phyloP scores from a whole-genome alignment of 371 early-diverging fungal species.

The Mucor lusitanicus region DNA sequence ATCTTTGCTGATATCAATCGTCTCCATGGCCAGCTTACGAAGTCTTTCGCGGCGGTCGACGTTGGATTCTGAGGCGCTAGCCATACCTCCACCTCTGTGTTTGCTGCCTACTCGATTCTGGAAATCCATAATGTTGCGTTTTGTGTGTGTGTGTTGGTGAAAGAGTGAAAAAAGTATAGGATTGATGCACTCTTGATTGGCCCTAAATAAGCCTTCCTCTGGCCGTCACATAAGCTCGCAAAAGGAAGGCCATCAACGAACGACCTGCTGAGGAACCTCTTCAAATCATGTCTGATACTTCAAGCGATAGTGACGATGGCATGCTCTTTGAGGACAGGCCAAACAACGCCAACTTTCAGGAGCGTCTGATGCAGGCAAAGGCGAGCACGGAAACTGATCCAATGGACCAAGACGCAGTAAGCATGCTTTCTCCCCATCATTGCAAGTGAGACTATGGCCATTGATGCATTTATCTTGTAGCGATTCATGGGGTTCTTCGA shows the following conservation, averaged over 20 bases:
- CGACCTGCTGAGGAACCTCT: not conserved
- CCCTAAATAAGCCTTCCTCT: not conserved
- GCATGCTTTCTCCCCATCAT: not conserved
- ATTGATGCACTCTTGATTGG: not conserved
- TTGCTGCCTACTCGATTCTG: conserved; percentile 92
- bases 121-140: conserved; percentile 58
- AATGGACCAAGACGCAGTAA: conserved; percentile 30
- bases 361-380: conserved; percentile 28
- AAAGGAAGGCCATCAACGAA: not conserved
- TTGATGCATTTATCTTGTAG: not conserved
- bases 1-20: conserved; percentile 96
- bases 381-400: conserved; percentile 11
- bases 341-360: conserved; percentile 30
- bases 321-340: conserved; percentile 26
- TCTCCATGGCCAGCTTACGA: conserved; percentile 93
- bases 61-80: conserved; percentile 83
- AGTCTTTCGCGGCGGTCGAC: conserved; percentile 95
- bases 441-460: not conserved
- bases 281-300: conserved; percentile 9
- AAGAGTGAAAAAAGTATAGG: not conserved
- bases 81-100: conserved; percentile 90
- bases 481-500: not conserved
- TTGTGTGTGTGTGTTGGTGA: not conserved
- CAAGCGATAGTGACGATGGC: conserved; percentile 9
- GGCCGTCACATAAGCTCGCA: not conserved